Base-by-base conservation (phyloP, 2,329 filamentous ascomycete genomes). In the Fusarium vanettenii region DNA sequence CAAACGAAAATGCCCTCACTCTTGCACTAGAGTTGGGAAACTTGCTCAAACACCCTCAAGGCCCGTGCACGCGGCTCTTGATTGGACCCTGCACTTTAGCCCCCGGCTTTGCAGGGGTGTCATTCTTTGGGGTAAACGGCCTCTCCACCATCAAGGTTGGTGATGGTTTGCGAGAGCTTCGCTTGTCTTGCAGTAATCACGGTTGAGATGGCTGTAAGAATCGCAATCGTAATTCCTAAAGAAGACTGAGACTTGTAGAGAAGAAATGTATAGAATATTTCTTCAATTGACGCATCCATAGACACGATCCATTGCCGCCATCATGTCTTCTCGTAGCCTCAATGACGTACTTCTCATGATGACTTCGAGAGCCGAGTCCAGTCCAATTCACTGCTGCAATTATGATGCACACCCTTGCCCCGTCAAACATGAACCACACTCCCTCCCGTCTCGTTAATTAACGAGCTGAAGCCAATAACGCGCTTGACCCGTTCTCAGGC, bases 11-110 rank as follows among this genome's bases (percentile, higher is more conserved):
- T 64, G 67, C 63, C 63, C 67, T 66, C 65, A 71, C 37, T 25
- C 41, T 37, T 18, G n/a, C 27, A 59, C 25, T 43, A 37, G 22
- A 48, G 6, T 25, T 48, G 16, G 70, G 69, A 81, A 83, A 83
- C 81, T 83, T 83, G 82, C 82, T 83, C 82, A 83, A 83, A 83
- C 70, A 80, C 71, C 76, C 82, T 82, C 82, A 83, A 48, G 73
- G 73, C 66, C 67, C 71, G 70, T 72, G 71, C 73, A 59, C 60
- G 39, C 50, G 1, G 2, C 2, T 10, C 62, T 55, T 67, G 67
- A 78, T 79, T 79, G 77, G 77, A 50, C 31, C 45, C 60, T 66
- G 67, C 39, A n/a, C 16, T 9, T 55, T 55, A 33, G 29, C 50
- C 50, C 48, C 50, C 27, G 50, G 50, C 48, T 52, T 52, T 20